A percentile compares a stretch with the other conserved stretches of the same genome.
These are phyloP conservation scores for Trichomonas vaginalis DNA, from an alignment of 208 protist genomes.

Conservation along the genomic window DNA sequence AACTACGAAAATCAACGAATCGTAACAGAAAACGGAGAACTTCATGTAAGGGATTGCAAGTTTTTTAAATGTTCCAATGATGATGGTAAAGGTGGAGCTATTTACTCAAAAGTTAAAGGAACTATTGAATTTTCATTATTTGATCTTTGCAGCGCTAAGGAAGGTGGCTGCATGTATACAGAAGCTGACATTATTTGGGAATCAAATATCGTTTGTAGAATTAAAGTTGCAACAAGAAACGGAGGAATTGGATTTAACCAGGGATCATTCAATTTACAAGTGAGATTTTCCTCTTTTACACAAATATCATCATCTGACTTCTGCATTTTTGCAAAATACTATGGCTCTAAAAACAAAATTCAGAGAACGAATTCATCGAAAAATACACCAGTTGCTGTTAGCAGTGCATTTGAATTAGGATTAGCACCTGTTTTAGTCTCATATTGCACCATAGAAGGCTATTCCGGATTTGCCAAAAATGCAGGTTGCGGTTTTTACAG, in stretches of 20 bases:
- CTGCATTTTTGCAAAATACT: neutral
- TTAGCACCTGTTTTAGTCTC: neutral
- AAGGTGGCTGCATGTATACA: neutral
- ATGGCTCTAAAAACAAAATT: neutral
- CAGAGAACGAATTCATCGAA: neutral
- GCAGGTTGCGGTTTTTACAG: neutral
- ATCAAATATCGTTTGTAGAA: neutral
- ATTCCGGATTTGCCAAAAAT: neutral
- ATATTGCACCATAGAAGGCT: neutral
- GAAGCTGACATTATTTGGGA: neutral
- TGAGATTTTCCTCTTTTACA: neutral
- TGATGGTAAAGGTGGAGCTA: neutral
- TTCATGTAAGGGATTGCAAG: neutral
- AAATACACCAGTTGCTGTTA: neutral
- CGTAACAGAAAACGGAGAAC: neutral
- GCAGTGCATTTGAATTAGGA: neutral
- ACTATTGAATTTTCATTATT: neutral
- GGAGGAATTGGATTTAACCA: neutral
- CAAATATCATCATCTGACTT: neutral
- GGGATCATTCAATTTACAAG: neutral
- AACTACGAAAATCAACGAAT: neutral
- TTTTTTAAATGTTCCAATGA: neutral
- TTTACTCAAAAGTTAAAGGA: neutral
- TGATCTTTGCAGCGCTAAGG: neutral
- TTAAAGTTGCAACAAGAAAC: neutral